phyloP scores from a whole-genome alignment of 768 basidiomycete species.

The Termitomyces bulborhizus region DNA sequence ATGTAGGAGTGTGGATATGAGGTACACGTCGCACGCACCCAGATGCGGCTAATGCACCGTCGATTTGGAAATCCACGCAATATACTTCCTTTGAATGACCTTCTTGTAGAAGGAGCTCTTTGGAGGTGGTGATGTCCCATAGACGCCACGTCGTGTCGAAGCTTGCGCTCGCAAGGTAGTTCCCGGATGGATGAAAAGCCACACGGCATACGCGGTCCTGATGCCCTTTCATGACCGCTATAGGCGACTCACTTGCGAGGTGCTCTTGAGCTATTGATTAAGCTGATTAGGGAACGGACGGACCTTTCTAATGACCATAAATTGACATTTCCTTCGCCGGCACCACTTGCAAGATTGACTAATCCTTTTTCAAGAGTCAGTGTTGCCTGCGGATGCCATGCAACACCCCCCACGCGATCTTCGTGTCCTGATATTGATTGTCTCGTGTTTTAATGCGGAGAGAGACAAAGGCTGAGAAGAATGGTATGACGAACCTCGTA shows the following conservation, averaged over 20 bases:
- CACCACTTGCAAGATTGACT: slow-evolving; percentile 88
- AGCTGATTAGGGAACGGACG: slow-evolving; percentile 10
- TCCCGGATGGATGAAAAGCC: slow-evolving; percentile 93
- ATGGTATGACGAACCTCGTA: slow-evolving; percentile 48
- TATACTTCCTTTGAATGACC: slow-evolving; percentile 98
- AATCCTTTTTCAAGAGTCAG: slow-evolving; percentile 52
- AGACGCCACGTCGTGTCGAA: slow-evolving; percentile 97
- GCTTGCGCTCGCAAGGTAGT: slow-evolving; percentile 90
- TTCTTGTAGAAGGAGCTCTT: slow-evolving; percentile 86
- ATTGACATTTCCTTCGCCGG: slow-evolving; percentile 79
- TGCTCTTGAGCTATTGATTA: neutral
- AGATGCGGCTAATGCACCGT: slow-evolving; percentile 88
- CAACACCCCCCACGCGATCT: slow-evolving; percentile 91
- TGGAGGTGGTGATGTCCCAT: slow-evolving; percentile 84
- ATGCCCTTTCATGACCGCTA: slow-evolving; percentile 87
- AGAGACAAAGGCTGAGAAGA: neutral
- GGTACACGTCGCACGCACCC: slow-evolving; percentile 49
- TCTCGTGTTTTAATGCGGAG: neutral
- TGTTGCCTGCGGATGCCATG: slow-evolving; percentile 96
- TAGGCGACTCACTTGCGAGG: slow-evolving; percentile 63
- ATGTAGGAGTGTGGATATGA: neutral
- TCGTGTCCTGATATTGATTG: slow-evolving; percentile 54
- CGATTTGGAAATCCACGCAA: slow-evolving; percentile 91
- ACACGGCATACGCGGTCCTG: slow-evolving; percentile 88
- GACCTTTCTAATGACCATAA: slow-evolving; percentile 88